These are phyloP conservation scores for Tuber microsphaerosporum DNA, from an alignment of 495 filamentous ascomycete genomes.

Conservation along the genomic window DNA sequence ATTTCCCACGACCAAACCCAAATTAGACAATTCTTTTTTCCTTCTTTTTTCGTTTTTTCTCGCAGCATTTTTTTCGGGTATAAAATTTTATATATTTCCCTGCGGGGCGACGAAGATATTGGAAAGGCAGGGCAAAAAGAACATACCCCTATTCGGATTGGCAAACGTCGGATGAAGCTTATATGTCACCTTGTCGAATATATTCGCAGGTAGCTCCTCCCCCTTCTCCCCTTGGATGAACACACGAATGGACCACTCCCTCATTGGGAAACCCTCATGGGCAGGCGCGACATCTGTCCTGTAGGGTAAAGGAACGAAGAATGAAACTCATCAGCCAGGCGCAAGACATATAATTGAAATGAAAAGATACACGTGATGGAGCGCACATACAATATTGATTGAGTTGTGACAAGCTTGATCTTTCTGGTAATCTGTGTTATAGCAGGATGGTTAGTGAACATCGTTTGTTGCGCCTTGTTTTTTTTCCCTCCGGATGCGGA, in stretches of 20 bases:
- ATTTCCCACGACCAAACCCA: conserved; percentile 6
- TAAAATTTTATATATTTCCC: not conserved
- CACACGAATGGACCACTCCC: conserved; percentile 62
- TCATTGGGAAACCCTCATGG: conserved; percentile 89
- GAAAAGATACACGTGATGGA: conserved; percentile 5
- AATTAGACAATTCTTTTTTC: not conserved
- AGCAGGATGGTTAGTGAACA: not conserved
- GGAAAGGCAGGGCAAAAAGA: conserved; percentile 9
- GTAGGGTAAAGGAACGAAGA: conserved; percentile 13
- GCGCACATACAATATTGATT: conserved; percentile 67
- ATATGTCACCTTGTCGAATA: conserved; percentile 88
- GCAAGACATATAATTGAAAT: conserved; percentile 21
- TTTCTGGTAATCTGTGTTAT: conserved; percentile 65
- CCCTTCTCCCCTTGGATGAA: conserved; percentile 55
- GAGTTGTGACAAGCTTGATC: conserved; percentile 86
- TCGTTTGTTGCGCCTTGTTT: conserved; percentile 8
- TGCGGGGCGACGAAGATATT: not conserved
- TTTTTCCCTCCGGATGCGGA: conserved; percentile 3
- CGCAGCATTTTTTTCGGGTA: not conserved
- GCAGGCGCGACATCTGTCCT: conserved; percentile 45
- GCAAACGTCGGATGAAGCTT: conserved; percentile 89
- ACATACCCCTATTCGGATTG: conserved; percentile 72
- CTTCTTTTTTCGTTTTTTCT: not conserved
- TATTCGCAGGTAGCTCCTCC: conserved; percentile 64
- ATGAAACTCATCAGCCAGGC: conserved; percentile 15